Evolutionary conservation across 2,329 filamentous ascomycete species (phyloP), one percentile per base, ranked within the genome.

Genomic region (Fusarium concolor): DNA sequence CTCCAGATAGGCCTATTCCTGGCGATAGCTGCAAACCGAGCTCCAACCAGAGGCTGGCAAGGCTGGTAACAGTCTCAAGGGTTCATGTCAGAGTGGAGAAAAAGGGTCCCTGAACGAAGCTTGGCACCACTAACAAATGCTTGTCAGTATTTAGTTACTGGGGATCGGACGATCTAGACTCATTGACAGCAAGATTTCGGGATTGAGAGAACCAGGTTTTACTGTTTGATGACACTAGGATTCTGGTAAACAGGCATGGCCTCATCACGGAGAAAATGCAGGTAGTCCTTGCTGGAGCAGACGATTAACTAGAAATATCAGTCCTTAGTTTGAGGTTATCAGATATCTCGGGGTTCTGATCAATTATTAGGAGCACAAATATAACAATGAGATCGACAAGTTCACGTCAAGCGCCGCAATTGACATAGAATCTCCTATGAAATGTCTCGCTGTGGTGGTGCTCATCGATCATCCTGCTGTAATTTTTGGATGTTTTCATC

Each of bases 51-150:
- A 67, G 59, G 53, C 59, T 52, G 57, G 52, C 28, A 53, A 67
- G 59, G 53, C 59, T 52, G 57, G 52, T 29, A 53, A 42, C 50
- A 42, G 56, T 62, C 39, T 53, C 63, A 59, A 70, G 66, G 62
- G 66, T 70, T 70, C 65, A 29, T 24, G 45, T 22, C 39, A 53
- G 35, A 29, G 62, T 67, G 66, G 66, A 58, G 66, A 59, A 42
- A 20, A 54, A 55, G 49, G 52, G 47, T 50, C 55, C 46, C n/a
- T 44, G 38, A 12, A 24, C 26, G 15, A 12, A 37, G 42, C 57
- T 67, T 63, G 57, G 56, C 56, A 56, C 65, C 65, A 68, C 62
- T 68, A 51, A 41, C 28, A 66, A 41, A 49, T 39, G 66, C 65
- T 55, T 67, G 65, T 55, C 56, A 55, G 26, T 62, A 44, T 20